Base-by-base conservation (phyloP, 306 rosid genomes). In the Adenanthera pavonina region DNA sequence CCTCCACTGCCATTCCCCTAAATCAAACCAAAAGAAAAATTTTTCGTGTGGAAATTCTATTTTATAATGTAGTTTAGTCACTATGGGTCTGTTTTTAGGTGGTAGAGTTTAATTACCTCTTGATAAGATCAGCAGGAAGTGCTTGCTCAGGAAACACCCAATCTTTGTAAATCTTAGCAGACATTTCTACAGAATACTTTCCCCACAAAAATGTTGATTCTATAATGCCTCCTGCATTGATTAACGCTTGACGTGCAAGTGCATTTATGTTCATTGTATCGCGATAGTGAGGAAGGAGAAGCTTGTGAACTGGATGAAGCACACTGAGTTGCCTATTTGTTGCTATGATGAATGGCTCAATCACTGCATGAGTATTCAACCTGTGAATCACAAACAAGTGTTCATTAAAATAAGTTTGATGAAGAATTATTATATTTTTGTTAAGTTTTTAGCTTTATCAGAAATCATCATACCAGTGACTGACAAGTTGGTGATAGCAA, bases 141-240 rank as follows among this genome's bases (percentile, higher is more conserved):
- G 65, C 65, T 57, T 57, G 65, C 35, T 57, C 65, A 1, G 20
- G 9, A 3, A 57, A 57, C 35, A 19, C 20, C 65, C 65, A 57
- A 30, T 57, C 65, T 9, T 57, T 57, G 35, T 57, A 57, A 20
- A 57, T 57, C 36, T 19, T 20, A 12, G 65, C 8, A 25, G 65
- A 57, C 35, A 57, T 57, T 4, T 57, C 65, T 57, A 57, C 2
- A 57, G 65, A 8, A 57, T 57, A 57, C 65, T 13, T 57, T 57
- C 65, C 65, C 65, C 65, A 57, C 65, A 57, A 57, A 12, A 57
- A 57, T 57, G 65, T 19, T 12, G 20, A 33, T 30, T 57, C 65
- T 57, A 57, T 57, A 20, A 57, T 57, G 13, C 65, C 65, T 0
- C 65, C 65, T 57, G 65, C 65, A 57, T 57, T 57, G 65, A 57